phyloP scores from a whole-genome alignment of 75 land plant genomes.

The Picea sitchensis region DNA sequence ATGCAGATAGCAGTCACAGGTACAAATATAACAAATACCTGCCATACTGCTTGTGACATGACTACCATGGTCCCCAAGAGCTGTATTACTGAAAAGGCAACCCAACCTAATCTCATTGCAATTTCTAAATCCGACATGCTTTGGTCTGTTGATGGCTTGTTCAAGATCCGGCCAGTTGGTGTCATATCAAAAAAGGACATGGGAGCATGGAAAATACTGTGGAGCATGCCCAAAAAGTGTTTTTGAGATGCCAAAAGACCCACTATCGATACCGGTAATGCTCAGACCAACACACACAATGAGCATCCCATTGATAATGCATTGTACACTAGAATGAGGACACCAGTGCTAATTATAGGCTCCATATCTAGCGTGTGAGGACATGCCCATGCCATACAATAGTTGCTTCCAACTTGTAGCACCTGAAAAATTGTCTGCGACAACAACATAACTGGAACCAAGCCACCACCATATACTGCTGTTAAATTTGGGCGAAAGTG shows the following conservation, averaged over 20 bases:
- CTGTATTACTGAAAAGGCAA: slow-evolving; percentile 58
- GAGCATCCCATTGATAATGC: slow-evolving; percentile 54
- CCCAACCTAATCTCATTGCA: slow-evolving; percentile 45
- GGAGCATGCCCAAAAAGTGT: slow-evolving; percentile 52
- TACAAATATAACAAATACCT: slow-evolving; percentile 66
- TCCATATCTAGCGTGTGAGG: slow-evolving; percentile 15
- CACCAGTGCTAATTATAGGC: slow-evolving; percentile 20
- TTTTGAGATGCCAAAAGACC: slow-evolving; percentile 57
- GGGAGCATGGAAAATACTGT: slow-evolving; percentile 64
- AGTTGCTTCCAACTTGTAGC: slow-evolving; percentile 74
- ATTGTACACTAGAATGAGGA: slow-evolving; percentile 46
- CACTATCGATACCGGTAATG: slow-evolving; percentile 44
- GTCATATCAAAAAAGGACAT: slow-evolving; percentile 87
- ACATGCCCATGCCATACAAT: slow-evolving; percentile 85
- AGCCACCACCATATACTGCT: slow-evolving; percentile 62
- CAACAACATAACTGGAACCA: slow-evolving; percentile 66
- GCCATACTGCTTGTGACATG: slow-evolving; percentile 87
- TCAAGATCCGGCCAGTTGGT: slow-evolving; percentile 77
- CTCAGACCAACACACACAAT: slow-evolving; percentile 45
- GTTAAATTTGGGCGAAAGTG: no score
- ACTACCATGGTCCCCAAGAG: slow-evolving; percentile 70
- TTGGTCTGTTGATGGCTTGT: slow-evolving; percentile 80
- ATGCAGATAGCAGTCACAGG: slow-evolving; percentile 64
- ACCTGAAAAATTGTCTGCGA: slow-evolving; percentile 62
- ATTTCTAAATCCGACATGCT: slow-evolving; percentile 70